Conservation (phyloP, 305 asterid genomes). For the Coffea humblotiana region DNA sequence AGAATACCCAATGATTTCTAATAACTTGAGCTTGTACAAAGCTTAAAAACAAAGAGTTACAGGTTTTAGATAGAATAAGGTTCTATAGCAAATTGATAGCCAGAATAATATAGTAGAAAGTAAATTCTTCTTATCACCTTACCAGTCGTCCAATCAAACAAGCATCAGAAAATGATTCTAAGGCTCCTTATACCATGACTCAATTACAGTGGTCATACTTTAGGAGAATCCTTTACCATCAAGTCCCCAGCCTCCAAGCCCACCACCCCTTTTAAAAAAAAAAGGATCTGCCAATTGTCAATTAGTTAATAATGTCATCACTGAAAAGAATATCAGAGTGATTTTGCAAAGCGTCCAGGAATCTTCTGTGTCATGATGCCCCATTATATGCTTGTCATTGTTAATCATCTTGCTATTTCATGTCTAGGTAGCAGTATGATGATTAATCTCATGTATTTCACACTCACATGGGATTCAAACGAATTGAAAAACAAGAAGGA, state of each 20-base stretch:
- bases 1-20: neutral
- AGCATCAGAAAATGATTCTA: neutral
- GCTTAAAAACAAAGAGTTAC: neutral
- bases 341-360: neutral
- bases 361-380: neutral
- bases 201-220: too few species aligned
- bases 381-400: neutral
- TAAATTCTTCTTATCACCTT: too few species aligned
- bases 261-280: too few species aligned
- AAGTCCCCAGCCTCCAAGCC: too few species aligned
- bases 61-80: neutral
- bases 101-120: neutral
- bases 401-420: neutral
- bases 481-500: too few species aligned
- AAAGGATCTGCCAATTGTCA: too few species aligned
- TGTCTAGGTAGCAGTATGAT: neutral
- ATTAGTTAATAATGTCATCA: too few species aligned
- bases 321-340: neutral
- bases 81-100: neutral
- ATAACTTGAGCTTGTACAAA: neutral
- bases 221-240: too few species aligned
- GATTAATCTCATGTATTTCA: neutral
- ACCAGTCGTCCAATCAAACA: neutral
- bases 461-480: neutral
- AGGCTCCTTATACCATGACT: neutral